Evolutionary conservation across 306 rosid genomes (phyloP).

Genomic region (Crotalaria pallida): DNA sequence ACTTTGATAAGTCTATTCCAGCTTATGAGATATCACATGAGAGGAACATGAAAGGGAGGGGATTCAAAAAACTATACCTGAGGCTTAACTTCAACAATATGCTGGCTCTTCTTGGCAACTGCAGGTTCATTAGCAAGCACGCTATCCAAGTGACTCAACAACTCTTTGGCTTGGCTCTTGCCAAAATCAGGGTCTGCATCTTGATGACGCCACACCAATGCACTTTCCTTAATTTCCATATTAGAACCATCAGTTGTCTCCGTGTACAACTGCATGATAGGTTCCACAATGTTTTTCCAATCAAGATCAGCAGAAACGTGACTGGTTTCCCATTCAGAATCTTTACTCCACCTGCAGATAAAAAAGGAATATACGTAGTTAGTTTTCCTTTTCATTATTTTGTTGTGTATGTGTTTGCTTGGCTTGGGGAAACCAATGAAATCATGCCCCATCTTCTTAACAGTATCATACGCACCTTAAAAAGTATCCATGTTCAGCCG

Average conservation of each 20-base stretch:
- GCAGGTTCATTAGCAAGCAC: conserved; percentile 74
- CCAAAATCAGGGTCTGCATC: conserved; percentile 85
- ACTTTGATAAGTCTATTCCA: neutral
- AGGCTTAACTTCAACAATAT: conserved; percentile 74
- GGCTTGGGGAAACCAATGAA: neutral
- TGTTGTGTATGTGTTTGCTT: too few relatives aligned
- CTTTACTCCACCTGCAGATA: conserved; percentile 49
- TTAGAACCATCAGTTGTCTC: conserved; percentile 75
- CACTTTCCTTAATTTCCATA: conserved; percentile 65
- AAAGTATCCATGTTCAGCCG: conserved; percentile 86
- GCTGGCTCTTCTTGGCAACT: conserved; percentile 54
- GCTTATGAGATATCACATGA: neutral
- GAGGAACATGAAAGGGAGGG: neutral
- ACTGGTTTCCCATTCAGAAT: conserved; percentile 62
- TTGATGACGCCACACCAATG: conserved; percentile 84
- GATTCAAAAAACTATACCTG: conserved; percentile 40
- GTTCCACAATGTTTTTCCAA: conserved; percentile 72
- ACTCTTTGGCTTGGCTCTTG: conserved; percentile 69
- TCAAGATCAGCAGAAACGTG: conserved; percentile 50
- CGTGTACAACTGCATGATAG: conserved; percentile 58
- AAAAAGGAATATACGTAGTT: neutral
- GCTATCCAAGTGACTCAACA: conserved; percentile 61
- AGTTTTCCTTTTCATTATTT: neutral
- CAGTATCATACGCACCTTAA: conserved; percentile 43
- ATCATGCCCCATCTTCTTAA: neutral